phyloP scores from a whole-genome alignment of 176 grass and related monocot genomes.

The Oryza longistaminata region DNA sequence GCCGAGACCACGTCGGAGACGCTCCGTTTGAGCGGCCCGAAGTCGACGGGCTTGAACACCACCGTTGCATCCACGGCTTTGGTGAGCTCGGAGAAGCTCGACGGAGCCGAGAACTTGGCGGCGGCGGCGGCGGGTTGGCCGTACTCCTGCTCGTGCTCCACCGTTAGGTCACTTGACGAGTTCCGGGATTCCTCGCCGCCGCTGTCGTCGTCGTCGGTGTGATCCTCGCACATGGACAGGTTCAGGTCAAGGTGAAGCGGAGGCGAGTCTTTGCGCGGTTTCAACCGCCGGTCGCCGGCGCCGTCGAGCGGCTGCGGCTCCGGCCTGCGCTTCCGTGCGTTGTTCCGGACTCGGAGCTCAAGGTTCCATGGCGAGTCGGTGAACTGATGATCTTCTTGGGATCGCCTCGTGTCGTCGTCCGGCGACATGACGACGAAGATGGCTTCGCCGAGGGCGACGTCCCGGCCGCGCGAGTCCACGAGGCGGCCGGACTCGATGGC shows the following conservation, averaged over 20 bases:
- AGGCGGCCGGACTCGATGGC: constrained; percentile 64
- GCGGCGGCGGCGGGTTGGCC: background rate
- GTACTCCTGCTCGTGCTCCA: constrained; percentile 61
- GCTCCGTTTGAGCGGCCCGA: constrained; percentile 44
- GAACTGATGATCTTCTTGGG: background rate
- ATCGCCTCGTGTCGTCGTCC: constrained; percentile 22
- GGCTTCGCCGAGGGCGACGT: constrained; percentile 54
- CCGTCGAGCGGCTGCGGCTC: constrained; percentile 15
- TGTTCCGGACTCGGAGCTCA: constrained; percentile 39
- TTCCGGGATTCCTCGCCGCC: constrained; percentile 56
- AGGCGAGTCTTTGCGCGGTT: constrained; percentile 21
- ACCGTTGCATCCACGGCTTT: constrained; percentile 43
- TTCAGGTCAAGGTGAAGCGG: constrained; percentile 75
- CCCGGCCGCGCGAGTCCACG: constrained; percentile 58
- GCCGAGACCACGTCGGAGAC: constrained; percentile 45
- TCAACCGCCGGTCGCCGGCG: constrained; percentile 16
- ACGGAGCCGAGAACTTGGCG: constrained; percentile 16
- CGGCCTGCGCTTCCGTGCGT: constrained; percentile 37
- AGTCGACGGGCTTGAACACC: constrained; percentile 66
- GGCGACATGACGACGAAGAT: constrained; percentile 59
- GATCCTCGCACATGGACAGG: constrained; percentile 46
- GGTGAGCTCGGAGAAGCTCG: constrained; percentile 35
- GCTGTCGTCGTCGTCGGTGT: constrained; percentile 35
- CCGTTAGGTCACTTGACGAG: constrained; percentile 81
- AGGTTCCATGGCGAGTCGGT: constrained; percentile 41